Base-by-base conservation (phyloP, 2,329 filamentous ascomycete species). In the Aspergillus glaucus region DNA sequence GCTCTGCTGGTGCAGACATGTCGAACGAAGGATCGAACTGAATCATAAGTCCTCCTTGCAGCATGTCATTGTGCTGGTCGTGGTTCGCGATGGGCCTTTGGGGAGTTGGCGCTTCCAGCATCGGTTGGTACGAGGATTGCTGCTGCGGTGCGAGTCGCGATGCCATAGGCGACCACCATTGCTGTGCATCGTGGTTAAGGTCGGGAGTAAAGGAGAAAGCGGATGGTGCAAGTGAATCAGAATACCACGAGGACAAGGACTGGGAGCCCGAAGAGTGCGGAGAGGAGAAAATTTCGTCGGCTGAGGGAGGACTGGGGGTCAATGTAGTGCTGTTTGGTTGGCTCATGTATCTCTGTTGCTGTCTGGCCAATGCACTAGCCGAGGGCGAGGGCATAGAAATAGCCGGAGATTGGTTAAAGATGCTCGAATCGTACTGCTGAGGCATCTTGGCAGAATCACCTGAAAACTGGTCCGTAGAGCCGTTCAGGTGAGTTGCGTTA, bases 131-230 rank as follows among this genome's bases (percentile, higher is more conserved):
- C 42, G 67, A 61, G 45, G 62, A 55, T 36, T 65, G 66, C 32
- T 65, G 63, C 44, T 68, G 63, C 43, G 67, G 67, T 43, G 68
- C 51, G 47, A 62, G 59, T 46, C 62, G 61, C 44, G 63, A 56
- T 30, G 65, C 55, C 55, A 68, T 63, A 22, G 69, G 62, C 17
- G 69, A 67, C 69, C 71, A 74, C 69, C 71, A 71, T 10, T 57
- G 47, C 45, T 71, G 68, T 19, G 59, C 52, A 51, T 71, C 68
- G 19, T 66, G 62, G 46, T 66, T 65, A n/a, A 69, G 54, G 39
- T 72, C 68, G 17, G 68, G 61, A n/a, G 68, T 64, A 49, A 71
- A 72, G 4, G 68, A 61, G 45, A 71, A 54, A 49, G 60, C 52
- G 40, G 68, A 55, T 45, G 67, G 55, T 46, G 64, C 57, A 57